phyloP scores from a whole-genome alignment of 345 rosid species.

The Passiflora organensis region DNA sequence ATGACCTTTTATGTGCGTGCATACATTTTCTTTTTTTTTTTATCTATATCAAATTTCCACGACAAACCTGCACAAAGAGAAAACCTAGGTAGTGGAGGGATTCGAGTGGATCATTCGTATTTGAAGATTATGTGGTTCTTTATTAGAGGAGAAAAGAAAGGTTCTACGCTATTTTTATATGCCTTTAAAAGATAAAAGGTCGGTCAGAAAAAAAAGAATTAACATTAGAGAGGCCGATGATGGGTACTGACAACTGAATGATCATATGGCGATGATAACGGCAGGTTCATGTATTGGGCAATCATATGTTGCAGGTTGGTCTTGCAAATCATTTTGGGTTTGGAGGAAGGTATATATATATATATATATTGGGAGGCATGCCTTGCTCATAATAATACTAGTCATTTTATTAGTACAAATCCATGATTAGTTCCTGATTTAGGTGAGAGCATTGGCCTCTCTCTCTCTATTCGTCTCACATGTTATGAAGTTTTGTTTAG shows the following conservation, averaged over 20 bases:
- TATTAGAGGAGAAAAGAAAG: too few species aligned
- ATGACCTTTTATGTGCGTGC: conserved; percentile 23
- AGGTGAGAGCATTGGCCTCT: background rate
- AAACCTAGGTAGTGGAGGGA: background rate
- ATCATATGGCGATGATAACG: background rate
- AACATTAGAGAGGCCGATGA: conserved; percentile 10
- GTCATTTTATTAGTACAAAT: conserved; percentile 10
- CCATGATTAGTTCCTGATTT: conserved; percentile 18
- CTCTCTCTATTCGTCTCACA: conserved; percentile 1
- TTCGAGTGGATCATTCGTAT: too few species aligned
- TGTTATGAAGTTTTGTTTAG: conserved; percentile 17
- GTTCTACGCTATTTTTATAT: background rate
- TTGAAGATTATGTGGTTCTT: too few species aligned
- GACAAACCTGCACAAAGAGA: background rate
- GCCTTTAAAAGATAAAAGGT: conserved; percentile 1
- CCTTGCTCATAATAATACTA: conserved; percentile 19
- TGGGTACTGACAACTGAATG: conserved; percentile 26
- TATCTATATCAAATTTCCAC: background rate
- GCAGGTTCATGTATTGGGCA: conserved; percentile 20
- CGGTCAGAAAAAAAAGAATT: background rate
- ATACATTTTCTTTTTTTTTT: background rate
- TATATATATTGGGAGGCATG: conserved; percentile 19
- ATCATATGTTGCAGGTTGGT: conserved; percentile 30
- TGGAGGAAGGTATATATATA: conserved; percentile 23
- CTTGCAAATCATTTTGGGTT: conserved; percentile 19